A percentile compares a stretch with the other conserved stretches of the same genome.
Evolutionary conservation across 371 early-diverging fungal genomes (phyloP).

Genomic region (Parasitella parasitica): DNA sequence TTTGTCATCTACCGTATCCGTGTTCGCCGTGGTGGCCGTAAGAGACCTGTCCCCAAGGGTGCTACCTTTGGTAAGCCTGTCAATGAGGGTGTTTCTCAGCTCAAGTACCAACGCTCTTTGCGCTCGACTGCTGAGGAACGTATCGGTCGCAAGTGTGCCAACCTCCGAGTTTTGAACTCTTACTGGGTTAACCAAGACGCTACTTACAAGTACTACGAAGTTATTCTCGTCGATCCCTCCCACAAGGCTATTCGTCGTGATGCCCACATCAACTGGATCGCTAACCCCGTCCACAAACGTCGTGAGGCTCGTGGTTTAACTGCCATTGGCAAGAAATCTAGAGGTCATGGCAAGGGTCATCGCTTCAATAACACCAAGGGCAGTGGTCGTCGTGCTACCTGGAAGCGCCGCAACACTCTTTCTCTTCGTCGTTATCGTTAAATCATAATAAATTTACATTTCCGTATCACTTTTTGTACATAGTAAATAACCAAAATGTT

Average conservation of each 20-base stretch:
- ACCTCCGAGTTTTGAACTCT: constrained; percentile 97
- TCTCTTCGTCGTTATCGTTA: constrained; percentile 85
- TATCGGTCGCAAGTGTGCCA: constrained; percentile 93
- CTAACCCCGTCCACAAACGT: constrained; percentile 96
- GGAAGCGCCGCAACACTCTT: constrained; percentile 79
- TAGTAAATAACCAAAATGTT: background rate
- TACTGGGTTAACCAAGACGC: constrained; percentile 99
- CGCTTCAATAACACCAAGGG: constrained; percentile 98
- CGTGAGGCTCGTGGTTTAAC: constrained; percentile 99
- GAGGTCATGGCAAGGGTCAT: constrained; percentile 98
- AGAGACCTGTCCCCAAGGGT: constrained; percentile 96
- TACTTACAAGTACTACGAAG: constrained; percentile 99
- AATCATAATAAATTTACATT: constrained; percentile 14
- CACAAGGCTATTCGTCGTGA: constrained; percentile 98
- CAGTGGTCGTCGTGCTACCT: constrained; percentile 84
- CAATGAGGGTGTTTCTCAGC: constrained; percentile 96
- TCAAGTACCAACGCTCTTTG: constrained; percentile 94
- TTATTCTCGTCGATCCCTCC: constrained; percentile 96
- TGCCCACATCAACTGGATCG: constrained; percentile 99
- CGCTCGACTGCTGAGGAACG: constrained; percentile 96
- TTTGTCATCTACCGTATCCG: constrained; percentile 97
- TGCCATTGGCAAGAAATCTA: constrained; percentile 94
- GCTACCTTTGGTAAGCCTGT: constrained; percentile 98
- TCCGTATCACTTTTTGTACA: constrained; percentile 1
- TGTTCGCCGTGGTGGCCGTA: constrained; percentile 98